These are phyloP conservation scores for Amanita pallidorosea DNA, from an alignment of 768 basidiomycete genomes.

Conservation along the genomic window DNA sequence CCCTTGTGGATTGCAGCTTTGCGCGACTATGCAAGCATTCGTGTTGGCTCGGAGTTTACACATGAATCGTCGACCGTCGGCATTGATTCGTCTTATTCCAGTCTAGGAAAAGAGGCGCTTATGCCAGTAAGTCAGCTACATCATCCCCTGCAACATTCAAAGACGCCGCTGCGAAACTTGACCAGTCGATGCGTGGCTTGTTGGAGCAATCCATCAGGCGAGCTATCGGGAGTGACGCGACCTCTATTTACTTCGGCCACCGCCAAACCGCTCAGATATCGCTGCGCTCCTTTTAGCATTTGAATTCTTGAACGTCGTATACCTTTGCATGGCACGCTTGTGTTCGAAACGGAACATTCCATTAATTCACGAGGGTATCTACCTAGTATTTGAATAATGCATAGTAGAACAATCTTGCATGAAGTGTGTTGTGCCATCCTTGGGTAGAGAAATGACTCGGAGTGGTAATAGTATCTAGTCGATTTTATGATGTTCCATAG, in stretches of 20 bases:
- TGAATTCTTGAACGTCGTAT: background rate
- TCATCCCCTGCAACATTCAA: constrained; percentile 70
- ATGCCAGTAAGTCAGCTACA: constrained; percentile 71
- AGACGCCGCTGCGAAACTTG: constrained; percentile 66
- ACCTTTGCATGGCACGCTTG: too few relatives aligned
- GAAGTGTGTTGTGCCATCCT: too few relatives aligned
- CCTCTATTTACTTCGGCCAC: constrained; percentile 18
- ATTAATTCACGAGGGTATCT: too few relatives aligned
- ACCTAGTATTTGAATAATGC: too few relatives aligned
- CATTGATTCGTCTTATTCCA: constrained; percentile 76
- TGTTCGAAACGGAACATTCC: too few relatives aligned
- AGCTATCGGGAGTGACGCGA: constrained; percentile 43
- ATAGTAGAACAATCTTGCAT: too few relatives aligned
- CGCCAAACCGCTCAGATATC: constrained; percentile 73
- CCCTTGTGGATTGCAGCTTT: constrained; percentile 83
- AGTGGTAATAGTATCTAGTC: too few relatives aligned
- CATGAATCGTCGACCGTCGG: constrained; percentile 67
- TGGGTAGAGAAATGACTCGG: too few relatives aligned
- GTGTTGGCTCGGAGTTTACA: constrained; percentile 79
- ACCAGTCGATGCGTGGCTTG: constrained; percentile 40
- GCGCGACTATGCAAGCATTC: constrained; percentile 86
- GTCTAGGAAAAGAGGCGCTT: constrained; percentile 82
- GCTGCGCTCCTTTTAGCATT: constrained; percentile 50
- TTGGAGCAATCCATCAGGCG: constrained; percentile 75
- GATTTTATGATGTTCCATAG: too few relatives aligned